Evolutionary conservation across 148 eudicot species (phyloP).

Genomic region (Amaranthus hypochondriacus): DNA sequence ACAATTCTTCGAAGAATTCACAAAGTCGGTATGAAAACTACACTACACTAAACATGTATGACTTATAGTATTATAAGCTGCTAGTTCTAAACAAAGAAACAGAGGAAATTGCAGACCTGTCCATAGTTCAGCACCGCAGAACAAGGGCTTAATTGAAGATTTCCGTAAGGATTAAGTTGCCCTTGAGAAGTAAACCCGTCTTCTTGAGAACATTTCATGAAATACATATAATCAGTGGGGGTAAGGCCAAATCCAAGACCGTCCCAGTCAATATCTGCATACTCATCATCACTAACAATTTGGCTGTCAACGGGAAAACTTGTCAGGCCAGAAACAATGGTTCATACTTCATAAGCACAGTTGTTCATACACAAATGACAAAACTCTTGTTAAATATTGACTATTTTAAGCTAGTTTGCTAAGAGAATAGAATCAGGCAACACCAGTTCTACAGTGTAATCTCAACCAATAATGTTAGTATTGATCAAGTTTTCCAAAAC

Average conservation of each 20-base stretch:
- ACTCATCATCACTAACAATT: constrained; percentile 42
- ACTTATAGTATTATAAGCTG: too few relatives aligned
- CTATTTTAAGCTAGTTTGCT: too few relatives aligned
- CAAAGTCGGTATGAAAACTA: too few relatives aligned
- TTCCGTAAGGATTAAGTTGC: constrained; percentile 34
- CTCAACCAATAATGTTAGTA: too few relatives aligned
- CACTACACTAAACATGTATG: too few relatives aligned
- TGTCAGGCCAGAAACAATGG: not conserved
- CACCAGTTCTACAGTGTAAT: too few relatives aligned
- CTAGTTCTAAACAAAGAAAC: too few relatives aligned
- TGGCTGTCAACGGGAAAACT: constrained; percentile 7
- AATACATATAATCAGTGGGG: constrained; percentile 79
- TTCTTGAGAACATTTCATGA: constrained; percentile 46
- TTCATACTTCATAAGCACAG: not conserved
- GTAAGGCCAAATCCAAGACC: constrained; percentile 58
- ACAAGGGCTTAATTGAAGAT: constrained; percentile 34
- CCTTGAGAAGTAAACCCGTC: constrained; percentile 46
- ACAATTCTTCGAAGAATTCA: too few relatives aligned
- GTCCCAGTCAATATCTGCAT: constrained; percentile 60
- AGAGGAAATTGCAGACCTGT: constrained; percentile 21
- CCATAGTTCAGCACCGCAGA: constrained; percentile 45
- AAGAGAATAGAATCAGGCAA: too few relatives aligned
- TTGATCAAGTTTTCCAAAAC: not conserved
- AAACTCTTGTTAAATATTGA: not conserved
- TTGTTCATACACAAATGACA: not conserved